These are phyloP conservation scores for Nicotiana undulata DNA, from an alignment of 257 asterid species.

Conservation along the genomic window DNA sequence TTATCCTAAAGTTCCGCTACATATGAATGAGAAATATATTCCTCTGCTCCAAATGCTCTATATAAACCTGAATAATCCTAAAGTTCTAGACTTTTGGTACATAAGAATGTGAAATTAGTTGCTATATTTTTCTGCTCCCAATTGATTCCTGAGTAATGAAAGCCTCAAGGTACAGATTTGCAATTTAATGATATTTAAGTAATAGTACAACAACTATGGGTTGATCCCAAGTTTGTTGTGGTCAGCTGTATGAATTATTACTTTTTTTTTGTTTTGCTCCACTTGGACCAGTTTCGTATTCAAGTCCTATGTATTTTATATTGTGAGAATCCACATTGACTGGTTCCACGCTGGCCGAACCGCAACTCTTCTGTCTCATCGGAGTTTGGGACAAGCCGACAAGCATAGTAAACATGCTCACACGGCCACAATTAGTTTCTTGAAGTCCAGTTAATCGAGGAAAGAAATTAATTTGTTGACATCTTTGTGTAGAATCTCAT, in stretches of 20 bases:
- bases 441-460: neutral
- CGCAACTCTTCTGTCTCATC: neutral
- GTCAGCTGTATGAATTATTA: neutral
- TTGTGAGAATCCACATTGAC: neutral
- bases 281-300: neutral
- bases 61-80: neutral
- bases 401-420: neutral
- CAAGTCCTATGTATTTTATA: neutral
- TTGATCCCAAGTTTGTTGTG: neutral
- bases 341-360: neutral
- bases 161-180: neutral
- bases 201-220: neutral
- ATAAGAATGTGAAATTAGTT: neutral
- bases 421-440: neutral
- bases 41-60: no score
- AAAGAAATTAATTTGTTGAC: neutral
- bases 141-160: neutral
- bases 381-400: neutral
- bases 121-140: neutral
- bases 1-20: no score
- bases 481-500: neutral
- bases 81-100: neutral
- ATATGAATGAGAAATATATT: no score
- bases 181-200: neutral
- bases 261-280: no score